Evolutionary conservation across 176 grass and related monocot species (phyloP).

Genomic region (Oryza glumipatula): DNA sequence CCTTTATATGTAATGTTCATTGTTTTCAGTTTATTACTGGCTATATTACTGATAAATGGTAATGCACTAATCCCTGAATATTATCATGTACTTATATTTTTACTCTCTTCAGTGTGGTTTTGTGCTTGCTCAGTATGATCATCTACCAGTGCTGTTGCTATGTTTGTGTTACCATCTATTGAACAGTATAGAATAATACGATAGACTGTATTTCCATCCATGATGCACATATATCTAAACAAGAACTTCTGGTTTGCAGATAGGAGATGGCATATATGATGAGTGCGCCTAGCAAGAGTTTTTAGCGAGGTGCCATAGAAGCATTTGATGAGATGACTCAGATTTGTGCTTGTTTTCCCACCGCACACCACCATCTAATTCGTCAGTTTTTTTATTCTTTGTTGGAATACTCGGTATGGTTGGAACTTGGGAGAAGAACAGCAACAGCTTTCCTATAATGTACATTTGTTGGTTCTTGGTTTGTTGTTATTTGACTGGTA

Average conservation of each 20-base stretch:
- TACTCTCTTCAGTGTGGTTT: not conserved
- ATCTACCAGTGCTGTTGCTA: not conserved
- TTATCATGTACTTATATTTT: not conserved
- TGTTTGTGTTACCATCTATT: not conserved
- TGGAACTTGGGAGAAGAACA: conserved; percentile 38
- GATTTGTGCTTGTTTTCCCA: conserved; percentile 18
- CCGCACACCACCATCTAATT: conserved; percentile 37
- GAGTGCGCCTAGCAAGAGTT: conserved; percentile 7
- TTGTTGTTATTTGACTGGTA: conserved; percentile 55
- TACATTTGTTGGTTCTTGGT: conserved; percentile 54
- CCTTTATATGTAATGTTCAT: no score
- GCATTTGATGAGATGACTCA: conserved; percentile 37
- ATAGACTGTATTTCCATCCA: not conserved
- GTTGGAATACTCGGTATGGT: conserved; percentile 36
- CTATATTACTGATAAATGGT: no score
- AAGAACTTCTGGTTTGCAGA: conserved; percentile 46
- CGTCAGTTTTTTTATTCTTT: conserved; percentile 28
- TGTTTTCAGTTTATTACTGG: no score
- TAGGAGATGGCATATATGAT: conserved; percentile 89
- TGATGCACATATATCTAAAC: not conserved
- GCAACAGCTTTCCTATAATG: conserved; percentile 55
- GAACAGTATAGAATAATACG: not conserved
- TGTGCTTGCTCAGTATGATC: conserved; percentile 6
- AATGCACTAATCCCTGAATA: not conserved
- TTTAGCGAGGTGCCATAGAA: conserved; percentile 28